Base-by-base conservation (phyloP, 1,139 yeast species). In the Hyphopichia fennica region DNA sequence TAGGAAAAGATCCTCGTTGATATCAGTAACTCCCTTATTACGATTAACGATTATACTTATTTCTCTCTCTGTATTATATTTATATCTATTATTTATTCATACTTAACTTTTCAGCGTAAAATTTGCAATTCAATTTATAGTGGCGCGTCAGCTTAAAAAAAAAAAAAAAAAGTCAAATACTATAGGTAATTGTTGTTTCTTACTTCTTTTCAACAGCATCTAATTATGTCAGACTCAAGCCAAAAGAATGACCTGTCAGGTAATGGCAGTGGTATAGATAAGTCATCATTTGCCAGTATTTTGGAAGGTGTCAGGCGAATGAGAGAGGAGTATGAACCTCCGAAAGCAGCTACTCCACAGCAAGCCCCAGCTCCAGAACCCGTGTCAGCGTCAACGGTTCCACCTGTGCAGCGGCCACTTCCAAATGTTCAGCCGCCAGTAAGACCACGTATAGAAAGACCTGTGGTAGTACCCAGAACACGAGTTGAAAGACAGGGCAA, bases 251-350 rank as follows among this genome's bases (percentile, higher is more conserved):
- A 33, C n/a, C n/a, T n/a, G 8, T 5, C 14, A n/a, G 10, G n/a
- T 4, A n/a, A 8, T 4, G 35, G 27, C 9, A 7, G 8, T 16
- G 20, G 65, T n/a, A 38, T 38, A 2, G 82, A 80, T 50, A 63
- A 83, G 1, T 74, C 83, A 2, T 82, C 88, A 1, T 82, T 82
- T 58, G 78, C 82, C 37, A 79, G 84, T 53, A 79, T 83, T 32
- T 57, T 82, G 37, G 87, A 82, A 1, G 85, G 84, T 16, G 86
- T 81, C 2, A 68, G 76, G 54, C 72, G 74, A 39, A 71, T 82
- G 65, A 60, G 76, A 44, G 71, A 70, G 41, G 57, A 61, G 42
- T 58, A 56, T 42, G 64, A 60, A 29, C 36, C 38, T 7, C 50
- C 41, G 10, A 40, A 27, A 28, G 36, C 35, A 4, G 5, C 38